Evolutionary conservation across 2,329 filamentous ascomycete species (phyloP).

Genomic region (Monosporascus sp.): DNA sequence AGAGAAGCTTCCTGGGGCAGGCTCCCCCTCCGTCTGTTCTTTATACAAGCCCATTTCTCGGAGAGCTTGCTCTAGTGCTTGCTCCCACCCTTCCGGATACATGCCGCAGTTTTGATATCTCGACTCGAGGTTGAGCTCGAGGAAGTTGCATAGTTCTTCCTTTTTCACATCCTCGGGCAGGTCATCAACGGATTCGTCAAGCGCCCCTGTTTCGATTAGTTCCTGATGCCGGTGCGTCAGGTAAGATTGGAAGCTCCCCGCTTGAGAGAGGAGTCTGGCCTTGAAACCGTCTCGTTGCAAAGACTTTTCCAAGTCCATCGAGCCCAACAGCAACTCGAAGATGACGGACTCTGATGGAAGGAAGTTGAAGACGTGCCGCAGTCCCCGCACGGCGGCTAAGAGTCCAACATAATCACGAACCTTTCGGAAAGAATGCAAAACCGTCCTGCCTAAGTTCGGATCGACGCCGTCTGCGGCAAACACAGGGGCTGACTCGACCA

Average conservation of each 20-base stretch:
- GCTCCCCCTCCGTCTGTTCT: not conserved
- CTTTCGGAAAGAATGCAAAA: conserved; percentile 47
- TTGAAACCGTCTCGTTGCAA: conserved; percentile 21
- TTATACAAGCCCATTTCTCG: not conserved
- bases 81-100: not conserved
- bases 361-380: conserved; percentile 40
- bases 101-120: not conserved
- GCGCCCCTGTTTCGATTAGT: conserved; percentile 21
- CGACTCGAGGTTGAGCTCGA: conserved; percentile 35
- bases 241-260: conserved; percentile 37
- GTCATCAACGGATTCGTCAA: conserved; percentile 21
- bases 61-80: not conserved
- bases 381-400: conserved; percentile 39
- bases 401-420: conserved; percentile 40
- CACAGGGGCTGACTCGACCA: conserved; percentile 42
- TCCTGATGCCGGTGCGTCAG: conserved; percentile 24
- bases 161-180: conserved; percentile 32
- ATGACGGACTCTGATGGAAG: conserved; percentile 40
- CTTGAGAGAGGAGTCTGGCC: conserved; percentile 36
- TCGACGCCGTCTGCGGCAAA: conserved; percentile 41
- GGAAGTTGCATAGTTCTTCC: conserved; percentile 37
- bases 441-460: conserved; percentile 42
- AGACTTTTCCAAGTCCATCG: conserved; percentile 34
- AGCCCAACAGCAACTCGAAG: conserved; percentile 42
- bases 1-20: not conserved